These are phyloP conservation scores for Gossypium stocksii DNA, from an alignment of 345 rosid species.

Conservation along the genomic window DNA sequence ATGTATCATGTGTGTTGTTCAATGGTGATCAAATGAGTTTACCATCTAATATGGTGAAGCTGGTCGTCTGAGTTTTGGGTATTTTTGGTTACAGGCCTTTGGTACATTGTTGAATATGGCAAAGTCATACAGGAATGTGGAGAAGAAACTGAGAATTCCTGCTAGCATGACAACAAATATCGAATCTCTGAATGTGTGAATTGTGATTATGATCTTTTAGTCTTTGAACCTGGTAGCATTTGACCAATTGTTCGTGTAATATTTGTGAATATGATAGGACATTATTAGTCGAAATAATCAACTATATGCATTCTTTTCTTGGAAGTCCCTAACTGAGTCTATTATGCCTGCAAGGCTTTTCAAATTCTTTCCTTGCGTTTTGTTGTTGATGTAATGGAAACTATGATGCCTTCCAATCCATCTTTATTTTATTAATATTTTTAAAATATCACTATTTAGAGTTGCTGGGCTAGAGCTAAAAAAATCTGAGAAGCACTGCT, in stretches of 20 bases:
- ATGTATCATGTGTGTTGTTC: neutral
- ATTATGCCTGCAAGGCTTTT: neutral
- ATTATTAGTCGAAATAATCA: neutral
- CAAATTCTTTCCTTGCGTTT: neutral
- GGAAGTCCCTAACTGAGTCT: neutral
- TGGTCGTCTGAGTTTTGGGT: neutral
- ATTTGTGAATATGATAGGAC: neutral
- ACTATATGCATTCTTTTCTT: neutral
- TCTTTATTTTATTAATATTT: neutral
- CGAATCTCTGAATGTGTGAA: neutral
- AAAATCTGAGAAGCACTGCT: neutral
- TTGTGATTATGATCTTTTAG: neutral
- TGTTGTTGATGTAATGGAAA: slow-evolving; percentile 7
- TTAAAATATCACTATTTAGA: neutral
- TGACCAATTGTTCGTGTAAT: neutral
- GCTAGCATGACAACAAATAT: neutral
- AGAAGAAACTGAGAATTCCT: neutral
- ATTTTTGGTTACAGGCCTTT: slow-evolving; percentile 9
- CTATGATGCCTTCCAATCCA: neutral
- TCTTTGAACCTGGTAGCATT: neutral
- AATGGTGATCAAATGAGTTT: slow-evolving; percentile 1
- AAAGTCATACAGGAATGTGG: slow-evolving; percentile 3
- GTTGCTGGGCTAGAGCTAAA: neutral
- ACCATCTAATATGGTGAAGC: neutral
- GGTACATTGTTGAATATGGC: neutral